A percentile compares a stretch with the other conserved stretches of the same genome.
Conservation (phyloP, 148 eudicot species). For the Chenopodium formosanum region DNA sequence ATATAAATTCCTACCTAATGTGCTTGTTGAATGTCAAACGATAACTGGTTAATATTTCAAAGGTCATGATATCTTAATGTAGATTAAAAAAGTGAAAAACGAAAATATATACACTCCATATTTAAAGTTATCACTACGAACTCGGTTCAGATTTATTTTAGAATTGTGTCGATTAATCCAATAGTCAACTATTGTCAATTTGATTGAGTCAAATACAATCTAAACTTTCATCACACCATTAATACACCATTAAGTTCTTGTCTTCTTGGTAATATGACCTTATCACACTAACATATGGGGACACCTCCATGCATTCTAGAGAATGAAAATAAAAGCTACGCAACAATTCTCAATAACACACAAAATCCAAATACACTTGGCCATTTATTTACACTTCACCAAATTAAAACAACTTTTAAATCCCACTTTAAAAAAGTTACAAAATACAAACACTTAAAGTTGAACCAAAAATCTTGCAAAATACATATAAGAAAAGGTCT, state of each 20-base stretch:
- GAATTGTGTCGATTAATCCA: too few species aligned
- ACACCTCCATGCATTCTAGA: not conserved
- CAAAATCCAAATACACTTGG: not conserved
- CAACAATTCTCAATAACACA: not conserved
- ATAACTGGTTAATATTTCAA: too few species aligned
- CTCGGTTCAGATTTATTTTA: too few species aligned
- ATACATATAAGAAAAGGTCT: not conserved
- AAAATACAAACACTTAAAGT: conserved; percentile 19
- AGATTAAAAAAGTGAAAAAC: too few species aligned
- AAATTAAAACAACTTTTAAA: not conserved
- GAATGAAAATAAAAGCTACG: not conserved
- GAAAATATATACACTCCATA: too few species aligned
- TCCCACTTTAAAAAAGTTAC: not conserved
- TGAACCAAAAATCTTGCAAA: not conserved
- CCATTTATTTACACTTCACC: not conserved
- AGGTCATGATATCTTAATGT: too few species aligned
- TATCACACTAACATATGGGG: not conserved
- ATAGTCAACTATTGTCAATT: too few species aligned
- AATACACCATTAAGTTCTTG: not conserved
- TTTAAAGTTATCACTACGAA: too few species aligned
- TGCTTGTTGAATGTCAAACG: too few species aligned
- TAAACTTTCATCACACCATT: too few species aligned
- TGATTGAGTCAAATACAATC: too few species aligned
- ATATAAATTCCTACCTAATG: too few species aligned
- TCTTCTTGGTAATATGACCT: not conserved